phyloP scores from a whole-genome alignment of 305 asterid genomes.

The Petunia hybrid region DNA sequence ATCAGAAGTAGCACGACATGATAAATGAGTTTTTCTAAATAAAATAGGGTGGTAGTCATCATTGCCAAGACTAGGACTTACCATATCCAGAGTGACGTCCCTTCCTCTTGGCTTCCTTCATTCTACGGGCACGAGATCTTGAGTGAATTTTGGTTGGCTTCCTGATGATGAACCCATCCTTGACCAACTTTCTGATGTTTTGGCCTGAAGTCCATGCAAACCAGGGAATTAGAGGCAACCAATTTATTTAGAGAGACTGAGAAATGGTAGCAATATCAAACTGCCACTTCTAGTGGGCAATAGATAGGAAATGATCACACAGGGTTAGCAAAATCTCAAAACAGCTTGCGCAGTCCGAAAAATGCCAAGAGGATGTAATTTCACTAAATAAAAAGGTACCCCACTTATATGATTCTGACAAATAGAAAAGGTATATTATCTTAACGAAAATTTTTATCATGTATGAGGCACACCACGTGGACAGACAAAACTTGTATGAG shows the following conservation, averaged over 20 bases:
- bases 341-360: not conserved
- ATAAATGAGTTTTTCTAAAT: not conserved
- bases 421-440: not conserved
- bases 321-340: not conserved
- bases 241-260: not conserved
- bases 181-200: slow-evolving; percentile 42
- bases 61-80: not conserved
- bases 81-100: slow-evolving; percentile 52
- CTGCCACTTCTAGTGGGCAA: not conserved
- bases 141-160: slow-evolving; percentile 47
- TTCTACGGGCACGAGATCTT: slow-evolving; percentile 40
- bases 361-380: not conserved
- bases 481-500: no score
- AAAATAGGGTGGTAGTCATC: not conserved
- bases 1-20: not conserved
- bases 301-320: not conserved
- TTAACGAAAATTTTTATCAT: not conserved
- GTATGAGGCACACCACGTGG: no score
- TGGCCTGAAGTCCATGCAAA: slow-evolving; percentile 36
- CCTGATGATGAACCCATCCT: slow-evolving; percentile 45
- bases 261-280: not conserved
- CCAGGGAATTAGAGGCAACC: not conserved
- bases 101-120: slow-evolving; percentile 48
- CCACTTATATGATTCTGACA: not conserved
- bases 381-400: not conserved